These are phyloP conservation scores for Gracilaria caudata DNA, from an alignment of 23 red algal genomes.

Conservation along the genomic window DNA sequence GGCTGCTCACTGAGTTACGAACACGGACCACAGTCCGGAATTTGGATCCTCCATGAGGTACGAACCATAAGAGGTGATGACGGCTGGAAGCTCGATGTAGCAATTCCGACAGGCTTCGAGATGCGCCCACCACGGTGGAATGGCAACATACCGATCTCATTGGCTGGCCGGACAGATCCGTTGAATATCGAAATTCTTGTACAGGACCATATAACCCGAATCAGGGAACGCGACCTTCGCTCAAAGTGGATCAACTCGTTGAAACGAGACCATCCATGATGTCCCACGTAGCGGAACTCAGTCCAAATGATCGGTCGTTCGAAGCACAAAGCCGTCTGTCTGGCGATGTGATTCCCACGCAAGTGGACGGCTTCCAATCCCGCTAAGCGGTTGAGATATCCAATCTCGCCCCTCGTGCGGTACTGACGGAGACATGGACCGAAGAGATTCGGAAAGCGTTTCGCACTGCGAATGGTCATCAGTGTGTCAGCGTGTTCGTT, in stretches of 20 bases:
- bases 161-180: not conserved
- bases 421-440: not conserved
- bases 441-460: not conserved
- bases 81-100: conserved; percentile 8
- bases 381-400: conserved; percentile 5
- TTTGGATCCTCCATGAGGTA: not conserved
- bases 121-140: not conserved
- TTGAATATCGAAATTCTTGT: not conserved
- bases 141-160: not conserved
- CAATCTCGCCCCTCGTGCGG: not conserved
- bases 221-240: not conserved
- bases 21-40: not conserved
- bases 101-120: not conserved
- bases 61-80: not conserved
- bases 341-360: not conserved
- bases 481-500: too few relatives aligned
- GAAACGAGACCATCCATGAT: not conserved
- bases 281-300: not conserved
- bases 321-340: not conserved
- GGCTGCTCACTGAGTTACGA: not conserved
- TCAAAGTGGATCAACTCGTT: not conserved
- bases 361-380: not conserved
- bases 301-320: conserved; percentile 7
- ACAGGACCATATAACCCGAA: not conserved
- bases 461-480: not conserved